These are phyloP conservation scores for Phytophthora litchii DNA, from an alignment of 352 stramenopile genomes.

Conservation along the genomic window DNA sequence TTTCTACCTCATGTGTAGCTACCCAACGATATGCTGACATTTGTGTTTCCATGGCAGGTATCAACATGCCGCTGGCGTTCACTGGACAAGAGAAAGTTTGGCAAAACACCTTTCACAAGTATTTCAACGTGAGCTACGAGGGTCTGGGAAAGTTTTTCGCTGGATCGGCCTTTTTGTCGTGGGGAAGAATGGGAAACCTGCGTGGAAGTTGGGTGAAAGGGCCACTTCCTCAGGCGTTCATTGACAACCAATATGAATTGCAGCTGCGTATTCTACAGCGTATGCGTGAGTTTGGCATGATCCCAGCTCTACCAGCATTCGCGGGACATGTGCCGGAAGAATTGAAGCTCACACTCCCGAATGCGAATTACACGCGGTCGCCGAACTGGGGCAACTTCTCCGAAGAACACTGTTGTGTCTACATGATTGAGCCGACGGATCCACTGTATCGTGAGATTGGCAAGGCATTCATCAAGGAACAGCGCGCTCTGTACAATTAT, in stretches of 20 bases:
- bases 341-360: constrained; percentile 65
- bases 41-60: constrained; percentile 35
- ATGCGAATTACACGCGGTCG: constrained; percentile 81
- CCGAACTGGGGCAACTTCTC: constrained; percentile 83
- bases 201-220: constrained; percentile 87
- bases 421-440: constrained; percentile 83
- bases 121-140: constrained; percentile 78
- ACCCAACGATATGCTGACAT: neutral
- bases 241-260: constrained; percentile 81
- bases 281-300: constrained; percentile 88
- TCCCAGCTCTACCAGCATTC: constrained; percentile 89
- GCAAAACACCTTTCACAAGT: constrained; percentile 80
- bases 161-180: constrained; percentile 86
- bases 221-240: constrained; percentile 81
- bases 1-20: neutral
- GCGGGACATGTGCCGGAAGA: constrained; percentile 88
- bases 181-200: constrained; percentile 89
- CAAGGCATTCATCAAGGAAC: constrained; percentile 72
- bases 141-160: constrained; percentile 91
- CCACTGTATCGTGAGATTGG: constrained; percentile 84
- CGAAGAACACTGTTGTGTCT: constrained; percentile 82
- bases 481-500: constrained; percentile 65
- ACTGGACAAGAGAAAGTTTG: constrained; percentile 91
- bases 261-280: constrained; percentile 81
- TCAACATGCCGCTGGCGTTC: constrained; percentile 92